Base-by-base conservation (phyloP, 257 asterid genomes). In the Solanum pennellii region DNA sequence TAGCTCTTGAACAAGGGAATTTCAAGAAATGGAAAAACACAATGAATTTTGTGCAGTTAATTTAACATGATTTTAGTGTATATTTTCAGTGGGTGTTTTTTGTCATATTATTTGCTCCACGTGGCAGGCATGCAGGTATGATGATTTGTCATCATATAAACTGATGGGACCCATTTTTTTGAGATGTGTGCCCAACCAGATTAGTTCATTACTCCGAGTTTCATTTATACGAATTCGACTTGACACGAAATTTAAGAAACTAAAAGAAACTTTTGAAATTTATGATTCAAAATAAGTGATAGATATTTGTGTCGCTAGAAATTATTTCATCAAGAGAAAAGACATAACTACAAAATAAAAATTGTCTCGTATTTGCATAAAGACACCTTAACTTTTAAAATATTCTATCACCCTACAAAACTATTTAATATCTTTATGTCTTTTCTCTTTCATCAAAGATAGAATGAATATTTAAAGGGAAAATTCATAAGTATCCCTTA, bases 81-180 rank as follows among this genome's bases (percentile, higher is more conserved):
- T 20, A 49, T 49, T 71, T 73, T 39, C 41, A 4, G 68, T 47
- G 44, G 44, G 18, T 47, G 16, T 5, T 49, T 80, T 76, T 79
- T 45, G 84, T 79, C 84, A 49, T 47, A 47, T 80, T 80, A 10
- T 80, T 47, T 29, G 12, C 5, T 18, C 7, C 69, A 80, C 69
- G 85, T 80, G 69, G 31, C 20, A 49, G 69, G 20, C 85, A 80
- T 80, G 68, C 69, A 80, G 68, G 44, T 27, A 29, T 47, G 84
- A 37, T 77, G 68, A 76, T 16, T 27, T 16, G 44, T 23, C 41
- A 11, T 47, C 68, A 80, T 18, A 16, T 80, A 39, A 80, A 27
- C 11, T 47, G 6, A 80, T 45, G 84, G 66, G 68, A 1, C 20
- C 29, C 42, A 47, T 0, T 29, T 14, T 12, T 5, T 80, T 80